These are phyloP conservation scores for Carex cristatella DNA, from an alignment of 176 grass and related monocot species.

Conservation along the genomic window DNA sequence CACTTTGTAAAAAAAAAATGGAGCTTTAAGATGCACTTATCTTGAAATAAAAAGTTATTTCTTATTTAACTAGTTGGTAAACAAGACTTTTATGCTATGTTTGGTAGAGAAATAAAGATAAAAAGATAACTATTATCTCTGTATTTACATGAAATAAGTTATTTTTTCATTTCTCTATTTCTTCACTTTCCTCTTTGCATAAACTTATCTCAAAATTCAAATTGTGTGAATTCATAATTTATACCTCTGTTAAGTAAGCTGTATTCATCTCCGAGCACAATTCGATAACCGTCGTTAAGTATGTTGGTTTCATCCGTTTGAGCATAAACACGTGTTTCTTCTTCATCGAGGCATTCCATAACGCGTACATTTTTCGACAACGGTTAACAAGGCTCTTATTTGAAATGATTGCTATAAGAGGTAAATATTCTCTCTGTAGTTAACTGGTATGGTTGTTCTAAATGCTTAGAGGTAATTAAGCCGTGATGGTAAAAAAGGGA, in stretches of 20 bases:
- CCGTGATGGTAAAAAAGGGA: too few species aligned
- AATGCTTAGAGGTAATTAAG: background rate
- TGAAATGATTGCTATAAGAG: background rate
- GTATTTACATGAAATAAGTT: background rate
- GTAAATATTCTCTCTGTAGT: background rate
- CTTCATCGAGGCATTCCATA: background rate
- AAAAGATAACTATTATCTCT: background rate
- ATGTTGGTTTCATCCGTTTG: background rate
- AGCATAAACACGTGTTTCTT: background rate
- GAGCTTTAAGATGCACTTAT: too few species aligned
- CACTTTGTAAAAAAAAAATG: too few species aligned
- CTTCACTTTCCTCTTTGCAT: background rate
- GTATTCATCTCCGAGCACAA: background rate
- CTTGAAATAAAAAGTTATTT: background rate
- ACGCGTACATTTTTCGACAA: background rate
- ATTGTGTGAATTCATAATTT: background rate
- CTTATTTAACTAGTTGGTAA: background rate
- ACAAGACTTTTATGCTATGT: background rate
- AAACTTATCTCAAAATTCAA: background rate
- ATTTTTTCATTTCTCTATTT: background rate
- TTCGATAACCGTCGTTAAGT: background rate
- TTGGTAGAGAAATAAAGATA: background rate
- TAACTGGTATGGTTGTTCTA: background rate
- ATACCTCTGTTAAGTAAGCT: background rate
- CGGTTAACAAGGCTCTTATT: background rate